These are phyloP conservation scores for Trametes maxima DNA, from an alignment of 768 basidiomycete species.

Conservation along the genomic window DNA sequence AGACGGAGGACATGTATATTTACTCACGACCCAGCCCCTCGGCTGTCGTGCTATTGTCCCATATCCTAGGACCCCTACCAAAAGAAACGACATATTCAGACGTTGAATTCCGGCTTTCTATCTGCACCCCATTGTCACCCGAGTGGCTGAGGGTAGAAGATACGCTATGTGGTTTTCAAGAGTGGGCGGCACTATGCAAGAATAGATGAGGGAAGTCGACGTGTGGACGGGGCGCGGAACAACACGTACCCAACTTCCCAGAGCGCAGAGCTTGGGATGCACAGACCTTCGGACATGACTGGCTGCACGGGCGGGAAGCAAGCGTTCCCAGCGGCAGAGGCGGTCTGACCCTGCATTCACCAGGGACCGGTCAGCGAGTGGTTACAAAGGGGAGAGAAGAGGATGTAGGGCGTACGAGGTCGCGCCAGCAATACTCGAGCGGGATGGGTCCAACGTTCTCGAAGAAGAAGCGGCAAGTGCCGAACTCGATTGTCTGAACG, in stretches of 20 bases:
- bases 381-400: too few relatives aligned
- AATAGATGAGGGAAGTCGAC: too few relatives aligned
- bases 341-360: not conserved
- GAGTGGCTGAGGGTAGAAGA: too few relatives aligned
- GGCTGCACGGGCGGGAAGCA: constrained; percentile 29
- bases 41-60: too few relatives aligned
- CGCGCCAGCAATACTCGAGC: constrained; percentile 28
- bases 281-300: constrained; percentile 18
- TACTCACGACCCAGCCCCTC: too few relatives aligned
- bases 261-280: constrained; percentile 11
- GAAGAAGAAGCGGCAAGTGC: constrained; percentile 31
- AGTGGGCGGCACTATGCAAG: constrained; percentile 6
- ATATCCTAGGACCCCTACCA: too few relatives aligned
- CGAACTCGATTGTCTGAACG: constrained; percentile 27
- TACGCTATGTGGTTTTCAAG: not conserved
- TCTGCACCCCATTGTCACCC: too few relatives aligned
- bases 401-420: constrained; percentile 10
- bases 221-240: not conserved
- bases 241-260: constrained; percentile 24
- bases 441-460: constrained; percentile 24
- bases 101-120: too few relatives aligned
- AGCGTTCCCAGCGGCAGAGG: constrained; percentile 19
- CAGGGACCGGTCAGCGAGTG: too few relatives aligned
- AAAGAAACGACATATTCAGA: too few relatives aligned
- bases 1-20: too few relatives aligned